Conservation (phyloP, 2,329 filamentous ascomycete genomes). For the Calonectria leucothoes region DNA sequence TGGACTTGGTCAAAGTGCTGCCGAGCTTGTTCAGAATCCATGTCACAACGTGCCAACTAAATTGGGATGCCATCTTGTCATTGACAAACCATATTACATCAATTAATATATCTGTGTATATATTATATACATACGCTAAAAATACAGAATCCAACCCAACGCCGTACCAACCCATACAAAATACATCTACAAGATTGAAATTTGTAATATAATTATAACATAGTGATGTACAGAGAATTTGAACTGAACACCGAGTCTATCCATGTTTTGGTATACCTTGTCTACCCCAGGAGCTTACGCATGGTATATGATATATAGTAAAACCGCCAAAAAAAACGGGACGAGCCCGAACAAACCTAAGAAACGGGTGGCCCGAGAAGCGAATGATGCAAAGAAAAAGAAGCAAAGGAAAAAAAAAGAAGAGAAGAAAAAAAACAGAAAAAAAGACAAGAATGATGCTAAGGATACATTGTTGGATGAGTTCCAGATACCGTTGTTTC, state of each 20-base stretch:
- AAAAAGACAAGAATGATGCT: conserved; percentile 16
- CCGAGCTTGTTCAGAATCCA: neutral
- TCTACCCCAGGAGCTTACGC: conserved; percentile 43
- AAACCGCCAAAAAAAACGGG: conserved; percentile 22
- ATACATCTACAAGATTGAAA: conserved; percentile 2
- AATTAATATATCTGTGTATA: too few relatives aligned
- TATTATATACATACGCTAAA: too few relatives aligned
- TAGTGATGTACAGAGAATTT: conserved; percentile 24
- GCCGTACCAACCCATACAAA: neutral
- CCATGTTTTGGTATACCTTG: conserved; percentile 45
- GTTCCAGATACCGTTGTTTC: conserved; percentile 21
- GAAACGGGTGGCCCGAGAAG: conserved; percentile 19
- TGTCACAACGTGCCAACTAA: neutral
- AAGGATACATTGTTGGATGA: conserved; percentile 30
- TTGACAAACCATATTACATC: neutral
- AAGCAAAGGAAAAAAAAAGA: conserved; percentile 16
- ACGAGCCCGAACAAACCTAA: conserved; percentile 21
- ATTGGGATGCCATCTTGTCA: neutral
- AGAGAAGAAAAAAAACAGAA: neutral
- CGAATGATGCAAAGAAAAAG: conserved; percentile 28
- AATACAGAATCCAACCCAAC: neutral
- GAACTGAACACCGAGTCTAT: conserved; percentile 42
- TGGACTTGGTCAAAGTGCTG: neutral
- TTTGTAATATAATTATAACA: conserved; percentile 16
- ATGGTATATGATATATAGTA: conserved; percentile 38